Evolutionary conservation across 257 asterid species (phyloP).

Genomic region (Cordia subcordata): DNA sequence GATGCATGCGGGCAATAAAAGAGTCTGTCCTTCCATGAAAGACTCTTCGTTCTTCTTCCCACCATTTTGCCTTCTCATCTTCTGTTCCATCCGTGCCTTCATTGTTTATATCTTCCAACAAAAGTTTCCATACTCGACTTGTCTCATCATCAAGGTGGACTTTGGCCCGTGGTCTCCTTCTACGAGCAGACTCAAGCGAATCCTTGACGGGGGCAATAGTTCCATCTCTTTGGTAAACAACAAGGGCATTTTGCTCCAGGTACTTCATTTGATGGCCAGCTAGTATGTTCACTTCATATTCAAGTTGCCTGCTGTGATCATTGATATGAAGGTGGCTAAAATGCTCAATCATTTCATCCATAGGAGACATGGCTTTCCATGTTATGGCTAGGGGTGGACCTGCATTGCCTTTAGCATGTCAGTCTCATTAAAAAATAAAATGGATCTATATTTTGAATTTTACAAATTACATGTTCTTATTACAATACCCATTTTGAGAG

Average conservation of each 20-base stretch:
- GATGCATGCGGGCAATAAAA: constrained; percentile 55
- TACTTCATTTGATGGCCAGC: constrained; percentile 25
- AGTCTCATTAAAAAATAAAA: background rate
- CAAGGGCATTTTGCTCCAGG: constrained; percentile 51
- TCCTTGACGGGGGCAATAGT: constrained; percentile 54
- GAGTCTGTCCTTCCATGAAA: constrained; percentile 51
- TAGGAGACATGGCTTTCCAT: constrained; percentile 36
- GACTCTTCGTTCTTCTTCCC: constrained; percentile 48
- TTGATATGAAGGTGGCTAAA: constrained; percentile 49
- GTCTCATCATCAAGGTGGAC: constrained; percentile 56
- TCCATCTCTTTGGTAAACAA: constrained; percentile 63
- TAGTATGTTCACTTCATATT: constrained; percentile 27
- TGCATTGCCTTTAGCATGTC: constrained; percentile 29
- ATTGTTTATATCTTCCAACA: constrained; percentile 45
- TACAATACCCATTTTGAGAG: constrained; percentile 33
- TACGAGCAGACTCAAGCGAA: constrained; percentile 36
- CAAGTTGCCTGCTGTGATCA: constrained; percentile 26
- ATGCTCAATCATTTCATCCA: constrained; percentile 51
- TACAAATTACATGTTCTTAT: background rate
- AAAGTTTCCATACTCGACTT: constrained; percentile 48
- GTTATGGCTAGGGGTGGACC: constrained; percentile 51
- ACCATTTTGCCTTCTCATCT: constrained; percentile 43
- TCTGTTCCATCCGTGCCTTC: constrained; percentile 52
- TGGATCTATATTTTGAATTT: background rate
- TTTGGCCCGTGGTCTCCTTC: constrained; percentile 59